phyloP scores from a whole-genome alignment of 768 basidiomycete genomes.

The Hygrocybe punicea region DNA sequence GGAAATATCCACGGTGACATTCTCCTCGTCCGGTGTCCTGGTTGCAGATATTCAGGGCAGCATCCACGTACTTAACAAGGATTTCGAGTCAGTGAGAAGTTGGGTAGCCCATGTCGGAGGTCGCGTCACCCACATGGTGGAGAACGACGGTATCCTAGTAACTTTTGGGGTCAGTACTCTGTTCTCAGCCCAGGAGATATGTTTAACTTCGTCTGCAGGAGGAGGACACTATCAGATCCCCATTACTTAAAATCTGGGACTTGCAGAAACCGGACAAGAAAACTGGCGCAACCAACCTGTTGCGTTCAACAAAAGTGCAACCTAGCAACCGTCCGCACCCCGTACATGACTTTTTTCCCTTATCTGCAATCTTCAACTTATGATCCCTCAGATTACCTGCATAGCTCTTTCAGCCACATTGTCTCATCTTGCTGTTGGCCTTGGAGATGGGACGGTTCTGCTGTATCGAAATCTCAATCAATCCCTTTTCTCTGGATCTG shows the following conservation, averaged over 20 bases:
- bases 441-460: slow-evolving; percentile 93
- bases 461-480: slow-evolving; percentile 90
- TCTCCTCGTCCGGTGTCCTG: slow-evolving; percentile 63
- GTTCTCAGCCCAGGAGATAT: neutral
- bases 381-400: slow-evolving; percentile 57
- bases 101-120: slow-evolving; percentile 82
- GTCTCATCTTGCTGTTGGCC: slow-evolving; percentile 84
- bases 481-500: slow-evolving; percentile 64
- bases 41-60: slow-evolving; percentile 86
- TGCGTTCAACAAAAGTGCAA: slow-evolving; percentile 76
- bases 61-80: slow-evolving; percentile 68
- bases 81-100: slow-evolving; percentile 65
- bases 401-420: slow-evolving; percentile 75
- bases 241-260: slow-evolving; percentile 88
- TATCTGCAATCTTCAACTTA: slow-evolving; percentile 3
- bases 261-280: slow-evolving; percentile 67
- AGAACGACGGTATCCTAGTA: slow-evolving; percentile 76
- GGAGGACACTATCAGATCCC: slow-evolving; percentile 63
- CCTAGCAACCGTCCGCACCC: slow-evolving; percentile 76
- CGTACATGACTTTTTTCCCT: slow-evolving; percentile 35
- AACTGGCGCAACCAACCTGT: slow-evolving; percentile 55
- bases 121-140: slow-evolving; percentile 82
- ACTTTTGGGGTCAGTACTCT: slow-evolving; percentile 73
- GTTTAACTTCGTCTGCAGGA: slow-evolving; percentile 48
- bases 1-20: slow-evolving; percentile 69